Percentiles rank a stretch among this genome's conserved stretches.
These are phyloP conservation scores for Sphaerulina musiva DNA, from an alignment of 2,329 filamentous ascomycete species.

Conservation along the genomic window DNA sequence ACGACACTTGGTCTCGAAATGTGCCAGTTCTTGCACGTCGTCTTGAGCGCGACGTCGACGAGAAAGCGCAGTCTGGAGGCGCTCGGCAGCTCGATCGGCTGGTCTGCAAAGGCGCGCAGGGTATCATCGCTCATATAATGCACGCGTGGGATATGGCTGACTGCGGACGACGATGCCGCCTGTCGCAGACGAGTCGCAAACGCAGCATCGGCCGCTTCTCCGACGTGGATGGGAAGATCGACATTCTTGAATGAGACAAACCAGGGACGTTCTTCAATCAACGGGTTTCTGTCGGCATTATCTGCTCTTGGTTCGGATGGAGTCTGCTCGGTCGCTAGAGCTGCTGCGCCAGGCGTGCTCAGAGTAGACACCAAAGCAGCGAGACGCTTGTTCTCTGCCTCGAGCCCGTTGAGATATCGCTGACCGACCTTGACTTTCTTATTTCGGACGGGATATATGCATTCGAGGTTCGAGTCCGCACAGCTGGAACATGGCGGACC, in stretches of 20 bases:
- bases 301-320: conserved; percentile 21
- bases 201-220: conserved; percentile 35
- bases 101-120: conserved; percentile 33
- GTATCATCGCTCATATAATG: conserved; percentile 32
- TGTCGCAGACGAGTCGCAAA: conserved; percentile 37
- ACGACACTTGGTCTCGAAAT: conserved; percentile 39
- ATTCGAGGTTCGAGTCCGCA: conserved; percentile 21
- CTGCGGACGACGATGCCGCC: conserved; percentile 24
- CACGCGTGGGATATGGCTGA: conserved; percentile 32
- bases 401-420: conserved; percentile 29
- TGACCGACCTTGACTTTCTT: conserved; percentile 31
- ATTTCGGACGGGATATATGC: conserved; percentile 28
- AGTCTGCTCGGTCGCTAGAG: neutral
- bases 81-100: conserved; percentile 37
- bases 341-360: conserved; percentile 8
- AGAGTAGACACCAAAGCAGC: conserved; percentile 14
- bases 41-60: conserved; percentile 39
- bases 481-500: conserved; percentile 33
- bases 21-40: conserved; percentile 40
- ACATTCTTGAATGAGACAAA: conserved; percentile 31
- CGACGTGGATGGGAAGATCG: conserved; percentile 35
- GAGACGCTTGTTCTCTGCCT: conserved; percentile 31
- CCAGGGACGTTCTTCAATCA: conserved; percentile 35
- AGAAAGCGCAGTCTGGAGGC: conserved; percentile 36
- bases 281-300: conserved; percentile 31